Conservation (phyloP, 371 early-diverging fungal genomes). For the Syncephalastrum monosporum region DNA sequence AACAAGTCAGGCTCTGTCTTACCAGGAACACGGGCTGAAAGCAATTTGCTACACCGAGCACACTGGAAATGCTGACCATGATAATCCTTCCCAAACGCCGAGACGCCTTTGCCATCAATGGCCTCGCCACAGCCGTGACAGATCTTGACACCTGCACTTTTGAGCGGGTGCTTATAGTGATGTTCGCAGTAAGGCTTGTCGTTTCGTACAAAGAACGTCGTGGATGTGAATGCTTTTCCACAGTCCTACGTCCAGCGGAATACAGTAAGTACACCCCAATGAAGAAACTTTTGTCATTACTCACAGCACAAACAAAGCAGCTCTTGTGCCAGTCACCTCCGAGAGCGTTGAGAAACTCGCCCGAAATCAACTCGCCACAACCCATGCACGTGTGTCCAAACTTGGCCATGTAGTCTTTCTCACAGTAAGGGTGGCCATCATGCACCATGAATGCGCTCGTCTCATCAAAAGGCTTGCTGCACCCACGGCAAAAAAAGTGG, state of each 20-base stretch:
- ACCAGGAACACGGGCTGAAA: conserved; percentile 34
- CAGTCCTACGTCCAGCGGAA: conserved; percentile 40
- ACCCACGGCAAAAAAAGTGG: conserved; percentile 79
- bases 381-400: conserved; percentile 66
- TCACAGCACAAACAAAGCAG: conserved; percentile 72
- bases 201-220: conserved; percentile 26
- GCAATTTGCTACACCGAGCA: conserved; percentile 38
- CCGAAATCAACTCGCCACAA: conserved; percentile 61
- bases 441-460: conserved; percentile 64
- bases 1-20: background rate
- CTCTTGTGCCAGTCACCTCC: conserved; percentile 68
- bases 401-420: conserved; percentile 62
- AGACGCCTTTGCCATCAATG: conserved; percentile 48
- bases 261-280: background rate
- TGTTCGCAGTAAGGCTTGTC: conserved; percentile 64
- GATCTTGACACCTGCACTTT: conserved; percentile 10
- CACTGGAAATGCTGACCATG: conserved; percentile 60
- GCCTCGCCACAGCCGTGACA: conserved; percentile 38
- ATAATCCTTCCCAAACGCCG: conserved; percentile 49
- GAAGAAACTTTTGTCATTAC: conserved; percentile 9
- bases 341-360: conserved; percentile 59
- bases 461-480: conserved; percentile 63
- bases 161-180: conserved; percentile 46
- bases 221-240: conserved; percentile 83
- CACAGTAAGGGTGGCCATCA: conserved; percentile 74